These are phyloP conservation scores for Talaromyces thailandensis DNA, from an alignment of 495 filamentous ascomycete genomes.

Conservation along the genomic window DNA sequence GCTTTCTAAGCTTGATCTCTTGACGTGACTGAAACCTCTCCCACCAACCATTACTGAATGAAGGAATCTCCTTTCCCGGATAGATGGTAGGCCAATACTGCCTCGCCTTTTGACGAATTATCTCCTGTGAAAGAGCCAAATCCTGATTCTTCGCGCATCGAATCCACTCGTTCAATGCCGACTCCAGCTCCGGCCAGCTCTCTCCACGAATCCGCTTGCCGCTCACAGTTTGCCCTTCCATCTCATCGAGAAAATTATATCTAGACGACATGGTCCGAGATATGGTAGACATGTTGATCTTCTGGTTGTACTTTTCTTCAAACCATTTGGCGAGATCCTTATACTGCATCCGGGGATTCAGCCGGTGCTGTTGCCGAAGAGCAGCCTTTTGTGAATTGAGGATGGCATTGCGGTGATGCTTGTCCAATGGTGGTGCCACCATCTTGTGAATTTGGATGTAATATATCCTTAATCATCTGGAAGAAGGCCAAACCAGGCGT, in stretches of 20 bases:
- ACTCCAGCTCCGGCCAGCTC: slow-evolving; percentile 11
- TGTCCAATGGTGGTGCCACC: neutral
- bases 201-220: neutral
- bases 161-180: slow-evolving; percentile 10
- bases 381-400: neutral
- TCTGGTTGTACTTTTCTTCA: neutral
- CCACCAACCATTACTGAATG: slow-evolving; percentile 14
- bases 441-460: neutral
- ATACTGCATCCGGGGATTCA: neutral
- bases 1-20: slow-evolving; percentile 5
- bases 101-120: slow-evolving; percentile 9
- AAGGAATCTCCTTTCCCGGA: slow-evolving; percentile 7
- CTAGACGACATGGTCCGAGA: neutral
- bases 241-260: neutral
- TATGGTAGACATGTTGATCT: neutral
- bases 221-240: neutral
- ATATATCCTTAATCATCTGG: neutral
- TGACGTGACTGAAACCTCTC: slow-evolving; percentile 13
- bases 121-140: slow-evolving; percentile 1
- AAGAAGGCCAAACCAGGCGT: neutral
- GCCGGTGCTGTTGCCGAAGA: neutral
- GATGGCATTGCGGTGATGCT: slow-evolving; percentile 3
- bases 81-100: slow-evolving; percentile 10
- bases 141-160: slow-evolving; percentile 9
- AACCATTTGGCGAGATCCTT: slow-evolving; percentile 1